Conservation (phyloP, 495 filamentous ascomycete species). For the Trichoderma virens region DNA sequence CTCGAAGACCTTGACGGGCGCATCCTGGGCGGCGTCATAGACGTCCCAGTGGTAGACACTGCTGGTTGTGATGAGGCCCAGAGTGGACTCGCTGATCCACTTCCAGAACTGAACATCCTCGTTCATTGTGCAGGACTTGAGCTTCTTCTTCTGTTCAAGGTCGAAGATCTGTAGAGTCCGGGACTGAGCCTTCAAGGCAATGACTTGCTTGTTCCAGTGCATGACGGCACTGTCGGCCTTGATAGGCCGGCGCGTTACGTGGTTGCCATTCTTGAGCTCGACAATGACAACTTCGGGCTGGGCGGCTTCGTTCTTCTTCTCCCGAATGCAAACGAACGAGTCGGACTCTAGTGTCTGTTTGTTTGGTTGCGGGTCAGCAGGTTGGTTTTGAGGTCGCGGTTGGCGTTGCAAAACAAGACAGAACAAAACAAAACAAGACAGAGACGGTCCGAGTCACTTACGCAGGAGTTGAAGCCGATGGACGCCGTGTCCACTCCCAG, state of each 20-base stretch:
- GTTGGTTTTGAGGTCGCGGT: constrained; percentile 10
- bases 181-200: constrained; percentile 86
- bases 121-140: constrained; percentile 90
- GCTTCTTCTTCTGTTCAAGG: constrained; percentile 77
- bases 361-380: neutral
- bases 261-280: constrained; percentile 90
- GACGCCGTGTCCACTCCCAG: constrained; percentile 75
- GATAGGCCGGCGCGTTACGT: constrained; percentile 86
- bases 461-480: constrained; percentile 96
- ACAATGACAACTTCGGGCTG: constrained; percentile 93
- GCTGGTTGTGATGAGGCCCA: constrained; percentile 85
- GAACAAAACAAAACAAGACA: too few relatives aligned
- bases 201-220: constrained; percentile 95
- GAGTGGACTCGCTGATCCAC: constrained; percentile 82
- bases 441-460: too few relatives aligned
- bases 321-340: constrained; percentile 87
- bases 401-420: neutral
- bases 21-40: constrained; percentile 65
- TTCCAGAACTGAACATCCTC: constrained; percentile 99
- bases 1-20: constrained; percentile 86
- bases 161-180: constrained; percentile 98
- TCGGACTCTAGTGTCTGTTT: constrained; percentile 93
- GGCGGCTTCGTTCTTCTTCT: constrained; percentile 72
- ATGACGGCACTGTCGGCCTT: constrained; percentile 99
- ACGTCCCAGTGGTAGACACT: constrained; percentile 97